Base-by-base conservation (phyloP, 331 rosid genomes). In the Dryas integrifolia region DNA sequence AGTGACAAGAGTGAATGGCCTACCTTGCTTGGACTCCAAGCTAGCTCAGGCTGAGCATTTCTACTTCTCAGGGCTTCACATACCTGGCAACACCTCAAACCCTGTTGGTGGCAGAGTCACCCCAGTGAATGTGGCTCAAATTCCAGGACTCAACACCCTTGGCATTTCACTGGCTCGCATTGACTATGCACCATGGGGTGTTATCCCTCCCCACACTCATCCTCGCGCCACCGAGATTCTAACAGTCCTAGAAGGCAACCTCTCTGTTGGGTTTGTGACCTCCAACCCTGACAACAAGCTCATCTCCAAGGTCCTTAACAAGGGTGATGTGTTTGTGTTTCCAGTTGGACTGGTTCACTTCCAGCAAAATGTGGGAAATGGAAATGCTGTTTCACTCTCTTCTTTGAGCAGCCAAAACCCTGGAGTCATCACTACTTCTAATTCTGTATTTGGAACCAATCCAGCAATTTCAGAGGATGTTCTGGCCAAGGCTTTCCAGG, bases 341-440 rank as follows among this genome's bases (percentile, higher is more conserved):
- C 73, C 73, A 15, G 2, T 52, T n/a, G 73, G 62, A 9, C 62
- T 69, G 4, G 61, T 69, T 38, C 73, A 69, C 39, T 69, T n/a
- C 44, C 73, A 69, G 61, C 49, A 52, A 39, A 52, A 69, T 39
- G 61, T 52, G 10, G 12, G 73, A 2, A 35, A n/a, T 39, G 62
- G 49, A 69, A 52, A 18, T 52, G 73, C 73, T 11, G 35, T 52
- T n/a, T 52, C 62, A 9, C 61, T 69, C 7, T 69, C 73, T 38
- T 52, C 61, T 52, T 41, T 69, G 62, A 69, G 73, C 60, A 69
- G 73, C 73, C 72, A 69, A 69, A 69, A 69, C 40, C 73, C 73
- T 9, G 73, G 73, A 69, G 73, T 52, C 73, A 69, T 50, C 49
- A 69, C 62, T 26, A 52, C 51, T 69, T 49, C 62, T 16, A 69